Percentiles rank a stretch among this genome's conserved stretches.
Evolutionary conservation across 106 monocot genomes (phyloP).

Genomic region (Dendrobium officinale): DNA sequence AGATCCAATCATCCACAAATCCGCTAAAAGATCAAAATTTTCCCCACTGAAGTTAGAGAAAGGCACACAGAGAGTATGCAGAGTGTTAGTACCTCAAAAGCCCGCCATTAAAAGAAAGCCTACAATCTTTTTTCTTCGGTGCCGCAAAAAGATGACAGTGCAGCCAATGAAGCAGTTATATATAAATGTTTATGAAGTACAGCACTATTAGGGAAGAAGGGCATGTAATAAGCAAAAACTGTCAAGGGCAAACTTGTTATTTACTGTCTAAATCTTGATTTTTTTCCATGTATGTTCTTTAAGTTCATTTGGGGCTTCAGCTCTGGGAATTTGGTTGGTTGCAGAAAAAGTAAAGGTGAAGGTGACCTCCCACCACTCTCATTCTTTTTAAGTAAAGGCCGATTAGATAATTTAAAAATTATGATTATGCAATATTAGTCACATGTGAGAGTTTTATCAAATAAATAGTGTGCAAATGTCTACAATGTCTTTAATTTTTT

Average conservation of each 20-base stretch:
- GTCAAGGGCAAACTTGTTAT: not conserved
- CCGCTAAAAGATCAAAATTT: not conserved
- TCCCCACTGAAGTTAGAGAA: not conserved
- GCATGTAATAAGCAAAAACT: not conserved
- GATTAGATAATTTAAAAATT: too few species aligned
- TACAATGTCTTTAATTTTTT: too few species aligned
- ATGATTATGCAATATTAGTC: too few species aligned
- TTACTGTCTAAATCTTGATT: not conserved
- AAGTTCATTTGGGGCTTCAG: too few species aligned
- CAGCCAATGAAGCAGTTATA: not conserved
- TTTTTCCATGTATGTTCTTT: not conserved
- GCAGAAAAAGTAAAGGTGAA: slow-evolving; percentile 4
- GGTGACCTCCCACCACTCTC: not conserved
- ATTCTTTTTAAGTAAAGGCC: too few species aligned
- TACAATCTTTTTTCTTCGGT: not conserved
- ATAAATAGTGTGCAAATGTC: too few species aligned
- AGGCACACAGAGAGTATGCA: not conserved
- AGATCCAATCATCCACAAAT: not conserved
- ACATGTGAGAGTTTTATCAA: too few species aligned
- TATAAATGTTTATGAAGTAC: not conserved
- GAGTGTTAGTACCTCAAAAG: slow-evolving; percentile 3
- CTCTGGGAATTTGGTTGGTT: not conserved
- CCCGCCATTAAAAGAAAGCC: slow-evolving; percentile 8
- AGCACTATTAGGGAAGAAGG: not conserved
- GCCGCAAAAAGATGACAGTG: not conserved